A percentile compares a stretch with the other conserved stretches of the same genome.
phyloP scores from a whole-genome alignment of 2,329 filamentous ascomycete genomes.

The Nigrograna mackinnonii region DNA sequence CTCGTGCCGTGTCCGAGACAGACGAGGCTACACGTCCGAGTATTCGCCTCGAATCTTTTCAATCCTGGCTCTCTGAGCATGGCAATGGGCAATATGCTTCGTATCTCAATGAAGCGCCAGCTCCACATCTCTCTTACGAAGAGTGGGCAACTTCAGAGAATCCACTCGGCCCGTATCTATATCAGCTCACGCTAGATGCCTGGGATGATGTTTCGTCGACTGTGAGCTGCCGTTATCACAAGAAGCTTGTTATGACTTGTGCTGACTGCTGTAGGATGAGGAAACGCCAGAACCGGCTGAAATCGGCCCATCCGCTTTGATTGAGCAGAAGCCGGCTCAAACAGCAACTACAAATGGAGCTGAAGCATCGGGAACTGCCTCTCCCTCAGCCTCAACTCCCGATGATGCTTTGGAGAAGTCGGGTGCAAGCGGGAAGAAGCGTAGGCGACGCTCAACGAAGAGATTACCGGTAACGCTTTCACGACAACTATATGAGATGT shows the following conservation, averaged over 20 bases:
- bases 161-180: constrained; percentile 31
- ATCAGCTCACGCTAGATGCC: constrained; percentile 29
- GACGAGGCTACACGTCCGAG: constrained; percentile 7
- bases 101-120: constrained; percentile 25
- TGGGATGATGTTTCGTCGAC: constrained; percentile 31
- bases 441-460: too few relatives aligned
- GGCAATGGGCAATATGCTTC: constrained; percentile 26
- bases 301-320: constrained; percentile 20
- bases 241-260: too few relatives aligned
- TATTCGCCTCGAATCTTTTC: constrained; percentile 11
- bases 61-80: constrained; percentile 22
- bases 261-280: constrained; percentile 28
- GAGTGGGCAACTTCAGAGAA: constrained; percentile 31
- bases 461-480: too few relatives aligned
- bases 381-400: too few relatives aligned
- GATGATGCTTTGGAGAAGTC: too few relatives aligned
- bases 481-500: too few relatives aligned
- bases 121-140: constrained; percentile 29
- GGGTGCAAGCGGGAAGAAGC: too few relatives aligned
- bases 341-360: constrained; percentile 10
- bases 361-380: too few relatives aligned
- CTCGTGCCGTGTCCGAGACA: not conserved
- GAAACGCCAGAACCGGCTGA: constrained; percentile 19
- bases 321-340: constrained; percentile 27
- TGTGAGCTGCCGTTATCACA: too few relatives aligned